Percentiles rank a stretch among this genome's conserved stretches.
Evolutionary conservation across 176 grass and related monocot genomes (phyloP).

Genomic region (Aechmea fasciata): DNA sequence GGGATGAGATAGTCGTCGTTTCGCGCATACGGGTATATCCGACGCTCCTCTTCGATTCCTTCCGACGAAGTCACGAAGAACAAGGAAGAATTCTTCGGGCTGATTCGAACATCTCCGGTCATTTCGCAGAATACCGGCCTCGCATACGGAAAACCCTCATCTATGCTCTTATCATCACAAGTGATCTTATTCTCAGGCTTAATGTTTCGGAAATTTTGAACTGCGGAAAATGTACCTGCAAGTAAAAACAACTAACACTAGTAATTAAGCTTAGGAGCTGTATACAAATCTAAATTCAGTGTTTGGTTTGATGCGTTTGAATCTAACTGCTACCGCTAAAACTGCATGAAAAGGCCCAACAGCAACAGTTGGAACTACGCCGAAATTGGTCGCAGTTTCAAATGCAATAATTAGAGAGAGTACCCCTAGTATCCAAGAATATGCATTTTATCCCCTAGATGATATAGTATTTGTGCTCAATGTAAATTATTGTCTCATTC

Average conservation of each 20-base stretch:
- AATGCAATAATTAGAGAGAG: too few species aligned
- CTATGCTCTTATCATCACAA: slow-evolving; percentile 63
- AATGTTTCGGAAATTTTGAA: slow-evolving; percentile 17
- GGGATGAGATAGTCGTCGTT: slow-evolving; percentile 31
- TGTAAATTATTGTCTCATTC: too few species aligned
- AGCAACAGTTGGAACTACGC: background rate
- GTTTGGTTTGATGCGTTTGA: too few species aligned
- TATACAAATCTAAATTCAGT: background rate
- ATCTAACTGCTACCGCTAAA: too few species aligned
- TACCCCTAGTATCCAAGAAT: too few species aligned
- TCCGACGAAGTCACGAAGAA: slow-evolving; percentile 14
- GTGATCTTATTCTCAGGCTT: slow-evolving; percentile 27
- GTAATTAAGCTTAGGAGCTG: background rate
- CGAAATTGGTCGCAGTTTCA: too few species aligned
- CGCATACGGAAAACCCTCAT: slow-evolving; percentile 61
- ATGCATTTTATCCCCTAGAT: too few species aligned
- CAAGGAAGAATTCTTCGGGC: slow-evolving; percentile 33
- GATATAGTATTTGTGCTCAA: too few species aligned
- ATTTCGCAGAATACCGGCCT: slow-evolving; percentile 45
- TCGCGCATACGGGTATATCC: slow-evolving; percentile 42
- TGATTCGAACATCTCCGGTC: slow-evolving; percentile 36
- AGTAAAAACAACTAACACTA: background rate
- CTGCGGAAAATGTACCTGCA: background rate
- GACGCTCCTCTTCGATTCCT: slow-evolving; percentile 5
- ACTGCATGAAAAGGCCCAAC: too few species aligned